Conservation (phyloP, 2,329 filamentous ascomycete genomes). For the Talaromyces sp. region DNA sequence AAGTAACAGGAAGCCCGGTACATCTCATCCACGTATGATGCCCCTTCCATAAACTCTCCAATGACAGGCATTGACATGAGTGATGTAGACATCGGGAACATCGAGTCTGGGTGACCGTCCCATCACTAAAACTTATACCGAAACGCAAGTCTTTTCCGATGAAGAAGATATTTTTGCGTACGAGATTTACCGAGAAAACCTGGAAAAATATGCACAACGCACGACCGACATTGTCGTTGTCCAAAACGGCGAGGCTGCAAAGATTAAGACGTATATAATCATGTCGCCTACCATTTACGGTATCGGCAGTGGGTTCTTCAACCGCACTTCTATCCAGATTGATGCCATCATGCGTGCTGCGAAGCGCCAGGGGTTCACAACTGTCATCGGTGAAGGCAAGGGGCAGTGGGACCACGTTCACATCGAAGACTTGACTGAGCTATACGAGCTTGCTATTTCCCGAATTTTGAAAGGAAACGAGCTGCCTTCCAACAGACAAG, state of each 20-base stretch:
- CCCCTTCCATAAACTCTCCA: neutral
- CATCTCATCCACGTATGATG: slow-evolving; percentile 37
- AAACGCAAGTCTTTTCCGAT: slow-evolving; percentile 38
- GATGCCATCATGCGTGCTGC: neutral
- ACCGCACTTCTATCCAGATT: neutral
- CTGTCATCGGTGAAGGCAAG: neutral
- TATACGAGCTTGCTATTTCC: slow-evolving; percentile 1
- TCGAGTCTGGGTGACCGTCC: slow-evolving; percentile 36
- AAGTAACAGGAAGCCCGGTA: slow-evolving; percentile 28
- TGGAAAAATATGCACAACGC: slow-evolving; percentile 40
- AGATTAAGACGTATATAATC: slow-evolving; percentile 44
- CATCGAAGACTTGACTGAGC: neutral
- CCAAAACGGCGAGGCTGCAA: slow-evolving; percentile 32
- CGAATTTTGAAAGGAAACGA: neutral
- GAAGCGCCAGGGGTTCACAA: neutral
- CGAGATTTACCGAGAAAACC: slow-evolving; percentile 33
- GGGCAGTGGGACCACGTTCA: neutral
- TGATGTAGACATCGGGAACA: slow-evolving; percentile 1
- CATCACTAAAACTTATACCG: slow-evolving; percentile 26
- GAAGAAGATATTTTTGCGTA: slow-evolving; percentile 43
- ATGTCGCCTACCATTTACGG: slow-evolving; percentile 49
- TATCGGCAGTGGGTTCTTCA: neutral
- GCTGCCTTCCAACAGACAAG: neutral
- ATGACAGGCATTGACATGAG: neutral
- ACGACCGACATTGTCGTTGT: slow-evolving; percentile 43